Evolutionary conservation across 331 rosid genomes (phyloP).

Genomic region (Pyracantha coccinea): DNA sequence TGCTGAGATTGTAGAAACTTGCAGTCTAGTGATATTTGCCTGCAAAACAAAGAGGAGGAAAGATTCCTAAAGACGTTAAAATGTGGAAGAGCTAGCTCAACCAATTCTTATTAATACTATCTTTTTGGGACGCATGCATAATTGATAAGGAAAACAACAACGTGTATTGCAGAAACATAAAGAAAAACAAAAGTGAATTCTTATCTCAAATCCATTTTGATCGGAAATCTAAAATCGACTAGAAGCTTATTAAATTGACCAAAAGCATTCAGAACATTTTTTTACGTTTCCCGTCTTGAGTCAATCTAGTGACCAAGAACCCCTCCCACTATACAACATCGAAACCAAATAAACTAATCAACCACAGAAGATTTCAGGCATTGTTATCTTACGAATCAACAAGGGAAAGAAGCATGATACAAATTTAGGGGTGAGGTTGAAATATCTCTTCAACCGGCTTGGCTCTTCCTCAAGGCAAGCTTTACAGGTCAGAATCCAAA

Average conservation of each 20-base stretch:
- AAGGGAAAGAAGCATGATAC: background rate
- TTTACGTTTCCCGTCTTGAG: background rate
- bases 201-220: background rate
- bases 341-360: background rate
- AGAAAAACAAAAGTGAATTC: background rate
- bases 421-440: background rate
- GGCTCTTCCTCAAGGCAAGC: background rate
- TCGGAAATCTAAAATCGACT: background rate
- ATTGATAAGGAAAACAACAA: background rate
- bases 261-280: background rate
- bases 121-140: background rate
- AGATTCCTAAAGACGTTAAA: background rate
- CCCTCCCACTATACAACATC: background rate
- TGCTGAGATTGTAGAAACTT: constrained; percentile 71
- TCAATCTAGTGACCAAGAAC: too few relatives aligned
- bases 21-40: constrained; percentile 72
- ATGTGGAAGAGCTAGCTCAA: constrained; percentile 1
- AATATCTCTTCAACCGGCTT: background rate
- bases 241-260: background rate
- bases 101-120: background rate
- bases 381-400: background rate
- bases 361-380: background rate
- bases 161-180: background rate
- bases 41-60: constrained; percentile 26
- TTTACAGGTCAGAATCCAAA: background rate